Evolutionary conservation across 2,329 filamentous ascomycete species (phyloP), one percentile per base, ranked within the genome.

Genomic region (Fusarium succisae): DNA sequence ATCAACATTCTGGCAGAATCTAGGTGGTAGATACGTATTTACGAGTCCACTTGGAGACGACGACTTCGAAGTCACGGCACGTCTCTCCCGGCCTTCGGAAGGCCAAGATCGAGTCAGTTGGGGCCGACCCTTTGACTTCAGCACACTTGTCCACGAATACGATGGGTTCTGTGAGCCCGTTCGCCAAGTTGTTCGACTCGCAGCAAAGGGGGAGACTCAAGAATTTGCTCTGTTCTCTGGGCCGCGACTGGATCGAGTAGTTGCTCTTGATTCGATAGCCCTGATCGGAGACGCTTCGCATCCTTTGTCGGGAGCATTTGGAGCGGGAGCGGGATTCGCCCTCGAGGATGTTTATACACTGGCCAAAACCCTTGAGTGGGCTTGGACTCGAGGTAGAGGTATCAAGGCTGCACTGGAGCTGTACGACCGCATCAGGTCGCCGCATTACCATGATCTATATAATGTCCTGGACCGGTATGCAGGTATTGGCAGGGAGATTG

Each of bases 271-370:
- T 14, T 45, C 59, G 8, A 74, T 89, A 6, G 87, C 85, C 11
- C 81, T 90, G 8, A 83, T 89, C 2, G 88, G 88, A 14, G 88
- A 90, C 70, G 84, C 87, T 1, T 89, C 87, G 3, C 88, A 90
- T 75, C 86, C 88, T 2, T 81, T 89, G 1, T 87, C 86, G 0
- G 86, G 86, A 1, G 82, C 82, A 0, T 84, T 84, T 45, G 82
- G 82, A 1, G 81, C 82, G 1, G 82, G 82, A 1, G 82, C 82
- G 0, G 82, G 81, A 0, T 84, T 83, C n/a, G 82, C 81, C 6
- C 75, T 83, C 53, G 81, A 83, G 59, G 80, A 81, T 30, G 77
- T 76, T 1, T 81, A 76, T 20, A 72, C 76, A 26, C 58, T 81
- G 8, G 50, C 75, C 3, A 76, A 69, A 54, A 64, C 66, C 24